These are phyloP conservation scores for Fusarium sp. DNA, from an alignment of 2,329 filamentous ascomycete genomes.

Conservation along the genomic window DNA sequence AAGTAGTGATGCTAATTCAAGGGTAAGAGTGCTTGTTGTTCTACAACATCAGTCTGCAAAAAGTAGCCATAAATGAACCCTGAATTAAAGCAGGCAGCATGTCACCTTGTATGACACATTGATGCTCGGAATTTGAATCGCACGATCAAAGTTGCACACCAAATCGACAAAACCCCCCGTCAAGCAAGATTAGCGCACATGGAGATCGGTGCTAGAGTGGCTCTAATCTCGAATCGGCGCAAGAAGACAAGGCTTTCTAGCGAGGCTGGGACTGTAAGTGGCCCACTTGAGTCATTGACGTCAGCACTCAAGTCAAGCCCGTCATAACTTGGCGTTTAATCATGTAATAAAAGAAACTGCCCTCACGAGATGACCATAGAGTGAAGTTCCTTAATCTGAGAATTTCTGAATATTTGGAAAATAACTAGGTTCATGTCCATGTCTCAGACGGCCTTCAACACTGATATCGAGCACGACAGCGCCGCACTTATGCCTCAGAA, in stretches of 20 bases:
- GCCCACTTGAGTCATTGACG: slow-evolving; percentile 37
- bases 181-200: slow-evolving; percentile 2
- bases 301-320: slow-evolving; percentile 36
- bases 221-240: slow-evolving; percentile 13
- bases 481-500: slow-evolving; percentile 32
- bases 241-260: neutral
- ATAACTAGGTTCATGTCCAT: neutral
- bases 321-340: slow-evolving; percentile 26
- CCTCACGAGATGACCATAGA: neutral
- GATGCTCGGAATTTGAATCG: neutral
- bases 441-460: slow-evolving; percentile 2
- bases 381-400: neutral
- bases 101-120: neutral
- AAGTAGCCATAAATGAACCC: too few relatives aligned
- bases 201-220: slow-evolving; percentile 18
- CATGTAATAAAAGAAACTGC: neutral
- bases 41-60: neutral
- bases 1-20: too few relatives aligned
- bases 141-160: slow-evolving; percentile 7
- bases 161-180: neutral
- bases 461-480: slow-evolving; percentile 28
- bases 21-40: too few relatives aligned
- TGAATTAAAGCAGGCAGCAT: too few relatives aligned
- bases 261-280: neutral
- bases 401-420: neutral